Base-by-base conservation (phyloP, 768 basidiomycete species). In the Brasilioporus rufonigricans region DNA sequence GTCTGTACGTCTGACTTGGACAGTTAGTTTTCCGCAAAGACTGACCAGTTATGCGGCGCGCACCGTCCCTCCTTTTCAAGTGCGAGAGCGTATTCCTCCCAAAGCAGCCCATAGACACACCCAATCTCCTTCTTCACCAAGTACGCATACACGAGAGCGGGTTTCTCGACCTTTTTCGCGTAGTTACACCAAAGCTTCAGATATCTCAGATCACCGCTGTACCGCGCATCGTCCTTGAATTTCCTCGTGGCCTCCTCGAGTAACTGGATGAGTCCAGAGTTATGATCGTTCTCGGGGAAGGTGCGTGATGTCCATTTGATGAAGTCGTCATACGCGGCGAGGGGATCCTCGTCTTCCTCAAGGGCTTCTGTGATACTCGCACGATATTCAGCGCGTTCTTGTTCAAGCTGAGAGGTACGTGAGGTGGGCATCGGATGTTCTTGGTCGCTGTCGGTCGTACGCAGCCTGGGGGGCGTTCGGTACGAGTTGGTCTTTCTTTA, bases 101-200 rank as follows among this genome's bases (percentile, higher is more conserved):
- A 99, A 44, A 97, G 73, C 43, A 87, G 74, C 1, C 91, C 84
- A 68, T 89, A 90, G 2, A 80, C 79, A 26, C 81, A 85, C 11
- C 91, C 93, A 64, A 94, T 86, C 40, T 85, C 86, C 56, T 80
- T 84, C 50, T 82, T 81, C 60, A 90, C 71, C 49, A 94, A 72
- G 70, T 84, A 86, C 26, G 83, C 81, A 72, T 91, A 98, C 32
- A 85, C 80, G 33, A 80, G 80, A 18, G 80, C 77, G 4, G 86
- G 76, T 62, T 83, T 80, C 62, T 93, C 87, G 50, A 92, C 82
- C 64, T 89, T 81, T 50, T 83, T 83, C 11, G 94, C 88, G 68
- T 96, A 94, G 46, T 89, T 77, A 21, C 86, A 81, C 97, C 97
- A 99, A 19, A 98, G 71, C 68, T 93, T 91, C 46, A 98, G 78